Base-by-base conservation (phyloP, 306 rosid genomes). In the Ammopiptanthus mongolicus region DNA sequence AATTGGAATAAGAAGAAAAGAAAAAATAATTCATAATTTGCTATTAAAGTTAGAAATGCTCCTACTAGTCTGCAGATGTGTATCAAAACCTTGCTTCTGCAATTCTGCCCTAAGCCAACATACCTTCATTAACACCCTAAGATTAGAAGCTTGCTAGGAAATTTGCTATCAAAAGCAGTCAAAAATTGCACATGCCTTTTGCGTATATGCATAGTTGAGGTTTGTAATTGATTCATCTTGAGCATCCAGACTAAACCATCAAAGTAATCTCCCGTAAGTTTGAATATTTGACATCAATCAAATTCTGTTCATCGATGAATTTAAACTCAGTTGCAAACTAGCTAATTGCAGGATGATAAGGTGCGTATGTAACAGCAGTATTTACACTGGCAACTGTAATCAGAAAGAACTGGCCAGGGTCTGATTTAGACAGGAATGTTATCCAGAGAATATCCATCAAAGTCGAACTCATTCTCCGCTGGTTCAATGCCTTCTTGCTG, bases 391-490 rank as follows among this genome's bases (percentile, higher is more conserved):
- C 79, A 79, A 77, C 86, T 80, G 87, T 85, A 82, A 80, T 64
- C 81, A 23, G 78, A 72, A 75, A 52, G 78, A 69, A 76, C 71
- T 31, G 66, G 77, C 19, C 21, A 51, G 64, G 23, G 66, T 58
- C 53, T 25, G 29, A 59, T 81, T 91, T 95, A 91, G 68, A 90
- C 97, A 36, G 93, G 89, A 80, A 92, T 88, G 80, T 88, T 90
- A 71, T 91, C 97, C 71, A 91, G 75, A 75, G 92, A 86, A 89
- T 85, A 92, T 46, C 97, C 99, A 50, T 90, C 97, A 31, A 92
- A 90, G 44, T 92, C 98, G 25, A 85, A 89, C 81, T 96, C 97
- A 65, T 76, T 90, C 75, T 95, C 97, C 4, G 89, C 50, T 22
- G 79, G 73, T 76, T 78, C 87, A 57, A 89, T 80, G 73, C 88